These are phyloP conservation scores for Fusarium sp. DNA, from an alignment of 2,329 filamentous ascomycete species.

Conservation along the genomic window DNA sequence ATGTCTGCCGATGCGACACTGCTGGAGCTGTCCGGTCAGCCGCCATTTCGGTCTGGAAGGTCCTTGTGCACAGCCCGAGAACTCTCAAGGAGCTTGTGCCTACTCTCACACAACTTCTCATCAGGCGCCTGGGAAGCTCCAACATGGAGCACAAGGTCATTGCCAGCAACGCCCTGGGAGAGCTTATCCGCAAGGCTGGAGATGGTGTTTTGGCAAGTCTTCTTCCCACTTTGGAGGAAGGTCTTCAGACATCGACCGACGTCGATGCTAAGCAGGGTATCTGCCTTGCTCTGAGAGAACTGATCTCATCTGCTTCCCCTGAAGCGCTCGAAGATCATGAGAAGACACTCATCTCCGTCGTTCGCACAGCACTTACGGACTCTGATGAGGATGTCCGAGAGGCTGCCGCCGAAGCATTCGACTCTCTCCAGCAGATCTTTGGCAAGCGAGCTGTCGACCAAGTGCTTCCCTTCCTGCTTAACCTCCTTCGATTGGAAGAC, in stretches of 20 bases:
- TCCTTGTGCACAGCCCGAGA: slow-evolving; percentile 88
- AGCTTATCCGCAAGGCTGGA: slow-evolving; percentile 96
- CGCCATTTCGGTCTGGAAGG: slow-evolving; percentile 96
- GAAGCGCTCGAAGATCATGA: slow-evolving; percentile 95
- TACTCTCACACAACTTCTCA: slow-evolving; percentile 93
- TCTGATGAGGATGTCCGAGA: slow-evolving; percentile 91
- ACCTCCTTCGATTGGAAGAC: slow-evolving; percentile 85
- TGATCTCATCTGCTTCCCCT: slow-evolving; percentile 88
- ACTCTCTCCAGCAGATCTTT: slow-evolving; percentile 91
- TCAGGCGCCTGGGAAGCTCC: slow-evolving; percentile 90
- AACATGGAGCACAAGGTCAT: slow-evolving; percentile 99
- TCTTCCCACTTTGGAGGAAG: slow-evolving; percentile 91
- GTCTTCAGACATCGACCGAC: slow-evolving; percentile 88
- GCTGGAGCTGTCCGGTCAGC: slow-evolving; percentile 90
- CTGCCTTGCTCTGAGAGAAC: slow-evolving; percentile 93
- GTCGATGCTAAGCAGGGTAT: slow-evolving; percentile 96
- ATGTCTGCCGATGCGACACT: slow-evolving; percentile 98
- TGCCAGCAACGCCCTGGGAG: slow-evolving; percentile 94
- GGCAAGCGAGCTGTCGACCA: slow-evolving; percentile 97
- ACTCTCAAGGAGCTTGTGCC: slow-evolving; percentile 96
- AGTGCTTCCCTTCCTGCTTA: slow-evolving; percentile 92
- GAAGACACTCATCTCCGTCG: slow-evolving; percentile 93
- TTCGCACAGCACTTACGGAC: slow-evolving; percentile 92
- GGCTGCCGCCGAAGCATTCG: slow-evolving; percentile 96
- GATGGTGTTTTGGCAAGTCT: slow-evolving; percentile 91